Evolutionary conservation across 2,329 filamentous ascomycete genomes (phyloP).

Genomic region (Diaporthe sp.): DNA sequence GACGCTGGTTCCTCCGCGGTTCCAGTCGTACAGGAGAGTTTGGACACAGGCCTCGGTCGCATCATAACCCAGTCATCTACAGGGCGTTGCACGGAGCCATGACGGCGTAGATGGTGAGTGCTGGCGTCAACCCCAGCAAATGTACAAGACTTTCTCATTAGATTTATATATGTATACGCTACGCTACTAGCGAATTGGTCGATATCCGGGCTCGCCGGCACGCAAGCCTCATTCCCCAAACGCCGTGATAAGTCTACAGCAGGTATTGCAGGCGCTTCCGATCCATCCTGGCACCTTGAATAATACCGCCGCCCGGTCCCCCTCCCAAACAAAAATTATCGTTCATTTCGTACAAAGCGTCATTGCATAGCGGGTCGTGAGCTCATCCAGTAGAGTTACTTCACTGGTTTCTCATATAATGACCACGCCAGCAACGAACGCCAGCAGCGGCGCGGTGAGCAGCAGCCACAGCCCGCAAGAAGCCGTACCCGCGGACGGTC

Average conservation of each 20-base stretch:
- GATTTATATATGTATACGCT: neutral
- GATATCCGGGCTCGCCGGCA: neutral
- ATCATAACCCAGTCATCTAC: neutral
- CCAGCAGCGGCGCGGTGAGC: constrained; percentile 5
- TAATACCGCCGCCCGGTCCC: neutral
- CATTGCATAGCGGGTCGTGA: neutral
- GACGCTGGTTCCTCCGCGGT: neutral
- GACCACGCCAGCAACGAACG: constrained; percentile 24
- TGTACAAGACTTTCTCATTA: constrained; percentile 16
- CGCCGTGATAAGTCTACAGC: neutral
- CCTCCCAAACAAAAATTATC: neutral
- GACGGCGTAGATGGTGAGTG: neutral
- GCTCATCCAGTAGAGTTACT: neutral
- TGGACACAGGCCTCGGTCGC: neutral
- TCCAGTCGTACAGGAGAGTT: neutral
- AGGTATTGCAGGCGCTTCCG: neutral
- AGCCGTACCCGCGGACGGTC: too few relatives aligned
- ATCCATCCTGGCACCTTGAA: neutral
- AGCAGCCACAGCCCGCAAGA: neutral
- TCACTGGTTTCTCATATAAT: neutral
- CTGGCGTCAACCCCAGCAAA: neutral
- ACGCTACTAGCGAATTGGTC: neutral
- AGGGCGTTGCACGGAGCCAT: neutral
- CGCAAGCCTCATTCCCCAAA: neutral
- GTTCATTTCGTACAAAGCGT: constrained; percentile 30